Base-by-base conservation (phyloP, 495 filamentous ascomycete species). In the Extremus antarcticus region DNA sequence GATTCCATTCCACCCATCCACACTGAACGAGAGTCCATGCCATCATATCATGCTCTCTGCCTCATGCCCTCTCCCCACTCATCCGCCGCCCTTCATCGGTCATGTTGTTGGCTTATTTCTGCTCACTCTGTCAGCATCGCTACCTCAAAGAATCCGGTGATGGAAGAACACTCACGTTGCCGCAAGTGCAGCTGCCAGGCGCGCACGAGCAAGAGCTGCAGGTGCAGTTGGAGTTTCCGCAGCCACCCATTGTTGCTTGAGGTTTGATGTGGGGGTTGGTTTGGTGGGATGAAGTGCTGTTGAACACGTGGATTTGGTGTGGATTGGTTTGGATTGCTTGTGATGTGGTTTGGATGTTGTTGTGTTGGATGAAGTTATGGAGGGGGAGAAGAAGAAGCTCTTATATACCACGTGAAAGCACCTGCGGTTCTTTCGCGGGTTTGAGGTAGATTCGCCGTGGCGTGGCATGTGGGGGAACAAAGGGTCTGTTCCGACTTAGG, bases 171-270 rank as follows among this genome's bases (percentile, higher is more conserved):
- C n/a, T n/a, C n/a, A n/a, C n/a, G n/a, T n/a, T n/a, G 50, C 50
- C 50, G 47, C 55, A 58, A 19, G 54, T 47, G 59, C 55, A 62
- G 41, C 21, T 52, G 19, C 54, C 55, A 15, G 50, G 59, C 2
- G 50, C 23, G 55, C 59, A 57, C 13, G 25, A 8, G 59, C 55
- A 58, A 13, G 21, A 35, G 16, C 49, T 9, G 54, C 54, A 57
- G 3, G 58, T 45, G 58, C 58, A 61, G 25, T 47, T 45, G 23
- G 54, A 2, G 45, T 57, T 61, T 10, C 58, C 58, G 50, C 58
- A 61, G 50, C 58, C 58, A 43, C 48, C 54, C 58, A 61, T 61
- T 54, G n/a, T n/a, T 43, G 51, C 16, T n/a, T 45, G 41, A 9
- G 35, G 35, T 45, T 7, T 45, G 41, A 45, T n/a, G 41, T 8